Evolutionary conservation across 768 basidiomycete species (phyloP), one percentile per base, ranked within the genome.

Genomic region (Termitomyces sp.): DNA sequence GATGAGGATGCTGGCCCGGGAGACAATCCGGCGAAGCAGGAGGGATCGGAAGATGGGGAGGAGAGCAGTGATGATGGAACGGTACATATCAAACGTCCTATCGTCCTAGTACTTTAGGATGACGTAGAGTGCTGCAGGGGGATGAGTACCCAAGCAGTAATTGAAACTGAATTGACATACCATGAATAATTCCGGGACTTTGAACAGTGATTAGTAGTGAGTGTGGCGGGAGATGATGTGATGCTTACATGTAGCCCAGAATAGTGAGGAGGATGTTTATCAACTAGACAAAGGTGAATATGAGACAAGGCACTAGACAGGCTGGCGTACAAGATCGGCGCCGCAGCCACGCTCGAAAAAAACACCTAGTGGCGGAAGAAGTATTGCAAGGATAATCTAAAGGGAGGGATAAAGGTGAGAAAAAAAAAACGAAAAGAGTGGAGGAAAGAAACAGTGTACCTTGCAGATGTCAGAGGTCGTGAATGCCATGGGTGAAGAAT

Each of bases 261-360:
- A 86, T 74, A n/a, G 89, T 90, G 63, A 93, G 72, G 22, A 88
- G 76, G 62, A 94, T 86, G 76, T 94, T 93, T 75, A 94, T 91
- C 12, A 73, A 63, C 73, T 79, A 40, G 49, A 52, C 22, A 8
- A 44, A 24, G 37, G 48, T 40, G 36, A 55, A 32, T 42, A 48
- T 48, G 40, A 27, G 44, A 32, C 27, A 27, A 49, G 52, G 67
- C 27, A 50, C 49, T 45, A 18, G 37, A 33, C 20, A 44, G 44
- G 14, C 30, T 30, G 53, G 81, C 86, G 52, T 66, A 89, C 85
- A 44, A 95, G 72, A 70, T 95, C 92, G 22, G 82, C 84, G 36
- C 77, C 75, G 69, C 92, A 95, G 26, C 94, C 94, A 53, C 91
- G 82, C 76, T 95, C 93, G 26, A 95, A 74, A 76, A 94, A 93